Evolutionary conservation across 176 grass and related monocot genomes (phyloP), one percentile per base, ranked within the genome.

Genomic region (Oryza punctata): DNA sequence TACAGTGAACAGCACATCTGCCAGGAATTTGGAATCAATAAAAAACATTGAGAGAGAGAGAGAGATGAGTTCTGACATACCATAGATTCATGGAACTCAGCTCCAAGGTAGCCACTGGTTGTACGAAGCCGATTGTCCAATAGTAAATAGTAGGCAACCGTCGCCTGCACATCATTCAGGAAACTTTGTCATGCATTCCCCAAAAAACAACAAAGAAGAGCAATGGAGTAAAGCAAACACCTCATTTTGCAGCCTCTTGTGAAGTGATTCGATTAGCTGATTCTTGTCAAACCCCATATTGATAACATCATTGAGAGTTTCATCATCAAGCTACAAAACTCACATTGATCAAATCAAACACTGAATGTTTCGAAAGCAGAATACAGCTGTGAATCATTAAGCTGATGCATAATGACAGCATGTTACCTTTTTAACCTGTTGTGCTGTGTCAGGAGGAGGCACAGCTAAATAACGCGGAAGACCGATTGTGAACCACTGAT

Each of bases 141-240:
- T 50, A 98, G 93, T 70, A 98, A 96, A 87, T 95, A 98, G 85
- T 98, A 98, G 46, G 96, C 89, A 82, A 98, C 96, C 66, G 96
- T 95, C 1, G 89, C 93, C 93, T 98, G 82, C 47, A 88, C 18
- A 80, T 23, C 11, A 61, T 23, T 61, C 21, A 19, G 44, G 23
- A 80, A 41, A 73, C 44, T 84, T 70, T 77, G 76, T 83, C 76
- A 84, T 75, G 25, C n/a, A 61, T 60, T 50, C 52, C 88, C 61
- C 18, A 18, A 81, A 12, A 44, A 60, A 75, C 50, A 67, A 12
- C 13, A 12, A 71, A 76, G 25, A 81, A 7, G 47, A 7, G 3
- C 65, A 70, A 69, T 21, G 71, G 28, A 63, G 10, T 65, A 15
- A 65, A 88, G 49, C 41, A 81, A 67, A 29, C 90, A 93, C 96